phyloP scores from a whole-genome alignment of 2,329 filamentous ascomycete species.

The Alternaria sp. region DNA sequence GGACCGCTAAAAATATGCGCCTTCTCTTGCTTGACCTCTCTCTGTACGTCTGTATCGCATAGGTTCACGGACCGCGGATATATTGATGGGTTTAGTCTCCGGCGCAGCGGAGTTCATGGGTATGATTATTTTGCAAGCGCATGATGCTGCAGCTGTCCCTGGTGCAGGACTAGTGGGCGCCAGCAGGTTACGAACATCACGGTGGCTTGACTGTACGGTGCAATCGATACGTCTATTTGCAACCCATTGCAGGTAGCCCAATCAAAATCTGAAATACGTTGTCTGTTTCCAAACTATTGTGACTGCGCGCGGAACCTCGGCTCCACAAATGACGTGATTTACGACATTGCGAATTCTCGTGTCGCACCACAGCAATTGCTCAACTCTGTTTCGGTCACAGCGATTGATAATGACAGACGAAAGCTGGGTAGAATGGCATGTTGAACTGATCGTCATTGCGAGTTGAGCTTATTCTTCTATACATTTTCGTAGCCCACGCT shows the following conservation, averaged over 20 bases:
- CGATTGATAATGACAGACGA: background rate
- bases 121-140: slow-evolving; percentile 11
- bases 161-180: slow-evolving; percentile 1
- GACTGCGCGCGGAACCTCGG: slow-evolving; percentile 7
- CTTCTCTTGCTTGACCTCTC: background rate
- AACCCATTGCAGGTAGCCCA: slow-evolving; percentile 6
- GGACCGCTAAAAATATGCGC: slow-evolving; percentile 43
- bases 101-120: slow-evolving; percentile 23
- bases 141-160: slow-evolving; percentile 7
- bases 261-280: slow-evolving; percentile 11
- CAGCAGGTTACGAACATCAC: slow-evolving; percentile 9
- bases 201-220: slow-evolving; percentile 3
- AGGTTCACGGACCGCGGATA: slow-evolving; percentile 2
- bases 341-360: background rate
- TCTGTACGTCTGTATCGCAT: slow-evolving; percentile 2
- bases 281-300: background rate
- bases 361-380: background rate
- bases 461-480: slow-evolving; percentile 5
- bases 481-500: slow-evolving; percentile 3
- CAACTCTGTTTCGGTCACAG: background rate
- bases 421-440: slow-evolving; percentile 2
- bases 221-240: slow-evolving; percentile 12
- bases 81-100: slow-evolving; percentile 11
- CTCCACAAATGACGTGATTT: slow-evolving; percentile 12
- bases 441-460: slow-evolving; percentile 1